Percentiles rank a stretch among this genome's conserved stretches.
Conservation (phyloP, 2,329 filamentous ascomycete genomes). For the Penicillium sp. region DNA sequence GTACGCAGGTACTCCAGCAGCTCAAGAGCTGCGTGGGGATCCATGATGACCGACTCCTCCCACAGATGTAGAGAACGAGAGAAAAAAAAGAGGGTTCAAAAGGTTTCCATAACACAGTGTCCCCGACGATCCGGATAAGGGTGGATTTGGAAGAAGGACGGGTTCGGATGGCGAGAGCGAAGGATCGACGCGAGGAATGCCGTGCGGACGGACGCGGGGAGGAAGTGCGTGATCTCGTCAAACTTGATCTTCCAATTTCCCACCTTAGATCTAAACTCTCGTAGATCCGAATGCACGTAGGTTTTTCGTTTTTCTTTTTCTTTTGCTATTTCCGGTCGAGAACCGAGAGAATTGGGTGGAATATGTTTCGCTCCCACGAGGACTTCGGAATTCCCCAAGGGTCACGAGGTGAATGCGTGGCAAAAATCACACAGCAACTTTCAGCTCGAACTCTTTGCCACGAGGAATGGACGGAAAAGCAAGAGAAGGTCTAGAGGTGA, state of each 20-base stretch:
- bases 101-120: slow-evolving; percentile 35
- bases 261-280: neutral
- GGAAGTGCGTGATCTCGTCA: neutral
- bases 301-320: neutral
- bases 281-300: neutral
- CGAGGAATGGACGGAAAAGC: neutral
- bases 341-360: too few relatives aligned
- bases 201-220: neutral
- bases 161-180: slow-evolving; percentile 12
- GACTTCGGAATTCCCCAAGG: neutral
- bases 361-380: neutral
- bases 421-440: neutral
- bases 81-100: slow-evolving; percentile 17
- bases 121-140: slow-evolving; percentile 11
- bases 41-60: slow-evolving; percentile 30
- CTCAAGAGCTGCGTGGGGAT: slow-evolving; percentile 40
- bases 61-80: slow-evolving; percentile 17
- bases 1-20: slow-evolving; percentile 53
- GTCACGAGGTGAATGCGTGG: neutral
- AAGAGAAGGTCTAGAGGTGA: slow-evolving; percentile 6
- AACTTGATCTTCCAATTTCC: neutral
- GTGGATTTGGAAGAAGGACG: slow-evolving; percentile 10
- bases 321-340: neutral
- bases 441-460: neutral
- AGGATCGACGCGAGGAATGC: slow-evolving; percentile 14